These are phyloP conservation scores for Fusarium anguioides DNA, from an alignment of 2,329 filamentous ascomycete species.

Conservation along the genomic window DNA sequence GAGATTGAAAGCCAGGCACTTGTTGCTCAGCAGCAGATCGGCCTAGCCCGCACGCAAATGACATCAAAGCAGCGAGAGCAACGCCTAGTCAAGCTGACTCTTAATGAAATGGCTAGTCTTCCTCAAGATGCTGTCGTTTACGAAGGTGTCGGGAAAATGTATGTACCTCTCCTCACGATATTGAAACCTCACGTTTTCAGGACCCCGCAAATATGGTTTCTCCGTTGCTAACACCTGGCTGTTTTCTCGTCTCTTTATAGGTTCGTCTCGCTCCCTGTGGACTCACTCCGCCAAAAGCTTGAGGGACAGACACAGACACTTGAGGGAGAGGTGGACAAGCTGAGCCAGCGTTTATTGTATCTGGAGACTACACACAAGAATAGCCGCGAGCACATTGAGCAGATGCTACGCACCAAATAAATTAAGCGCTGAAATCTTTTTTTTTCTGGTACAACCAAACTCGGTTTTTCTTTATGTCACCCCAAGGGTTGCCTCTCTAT, in stretches of 20 bases:
- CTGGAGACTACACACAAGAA: slow-evolving; percentile 96
- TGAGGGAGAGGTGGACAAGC: slow-evolving; percentile 79
- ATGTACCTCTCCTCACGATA: slow-evolving; percentile 48
- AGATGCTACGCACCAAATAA: slow-evolving; percentile 74
- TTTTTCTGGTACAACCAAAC: background rate
- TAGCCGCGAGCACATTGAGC: slow-evolving; percentile 88
- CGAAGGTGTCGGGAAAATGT: slow-evolving; percentile 98
- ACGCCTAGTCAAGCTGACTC: slow-evolving; percentile 87
- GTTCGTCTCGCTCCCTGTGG: slow-evolving; percentile 85
- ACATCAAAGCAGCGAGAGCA: slow-evolving; percentile 87
- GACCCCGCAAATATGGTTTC: background rate
- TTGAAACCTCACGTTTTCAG: background rate
- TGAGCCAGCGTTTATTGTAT: slow-evolving; percentile 91
- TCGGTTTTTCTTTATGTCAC: background rate
- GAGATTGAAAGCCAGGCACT: slow-evolving; percentile 94
- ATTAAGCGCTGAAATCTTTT: slow-evolving; percentile 3
- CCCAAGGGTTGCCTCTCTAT: background rate
- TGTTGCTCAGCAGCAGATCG: slow-evolving; percentile 91
- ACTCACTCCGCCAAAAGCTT: slow-evolving; percentile 80
- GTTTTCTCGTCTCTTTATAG: slow-evolving; percentile 57
- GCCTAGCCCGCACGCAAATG: slow-evolving; percentile 85
- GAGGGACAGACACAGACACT: slow-evolving; percentile 78
- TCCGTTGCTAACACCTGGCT: slow-evolving; percentile 3
- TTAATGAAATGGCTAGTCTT: slow-evolving; percentile 82
- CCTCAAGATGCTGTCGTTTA: slow-evolving; percentile 84